phyloP scores from a whole-genome alignment of 306 rosid species.

The Trifolium subterraneum region DNA sequence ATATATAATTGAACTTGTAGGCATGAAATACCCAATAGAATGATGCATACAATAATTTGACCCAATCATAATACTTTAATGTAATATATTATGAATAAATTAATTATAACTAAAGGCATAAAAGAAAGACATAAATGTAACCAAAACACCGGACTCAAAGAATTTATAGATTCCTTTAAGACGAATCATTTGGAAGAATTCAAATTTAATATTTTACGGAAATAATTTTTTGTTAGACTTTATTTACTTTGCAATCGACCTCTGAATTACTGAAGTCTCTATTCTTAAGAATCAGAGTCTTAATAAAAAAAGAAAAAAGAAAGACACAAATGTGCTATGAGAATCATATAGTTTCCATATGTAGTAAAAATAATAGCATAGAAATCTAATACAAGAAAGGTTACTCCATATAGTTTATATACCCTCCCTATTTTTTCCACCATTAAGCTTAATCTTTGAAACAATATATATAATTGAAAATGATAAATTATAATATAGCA shows the following conservation, averaged over 20 bases:
- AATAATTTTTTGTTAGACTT: no score
- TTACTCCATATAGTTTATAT: background rate
- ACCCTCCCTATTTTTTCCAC: background rate
- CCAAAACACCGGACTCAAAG: no score
- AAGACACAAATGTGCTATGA: slow-evolving; percentile 7
- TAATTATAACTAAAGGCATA: background rate
- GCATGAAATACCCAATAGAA: slow-evolving; percentile 23
- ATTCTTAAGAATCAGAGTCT: no score
- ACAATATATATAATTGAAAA: background rate
- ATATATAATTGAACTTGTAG: slow-evolving; percentile 25
- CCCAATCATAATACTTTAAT: background rate
- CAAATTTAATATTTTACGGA: no score
- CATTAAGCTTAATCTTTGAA: background rate
- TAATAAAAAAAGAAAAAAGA: background rate
- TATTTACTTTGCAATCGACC: no score
- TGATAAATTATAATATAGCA: background rate
- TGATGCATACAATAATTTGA: background rate
- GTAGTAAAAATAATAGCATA: background rate
- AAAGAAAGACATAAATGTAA: slow-evolving; percentile 29
- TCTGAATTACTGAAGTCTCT: no score
- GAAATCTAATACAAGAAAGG: slow-evolving; percentile 10
- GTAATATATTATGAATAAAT: background rate
- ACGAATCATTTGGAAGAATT: no score
- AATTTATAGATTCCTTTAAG: no score
- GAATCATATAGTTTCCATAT: slow-evolving; percentile 17